phyloP scores from a whole-genome alignment of 2,329 filamentous ascomycete genomes.

The Pseudopithomyces chartarum region DNA sequence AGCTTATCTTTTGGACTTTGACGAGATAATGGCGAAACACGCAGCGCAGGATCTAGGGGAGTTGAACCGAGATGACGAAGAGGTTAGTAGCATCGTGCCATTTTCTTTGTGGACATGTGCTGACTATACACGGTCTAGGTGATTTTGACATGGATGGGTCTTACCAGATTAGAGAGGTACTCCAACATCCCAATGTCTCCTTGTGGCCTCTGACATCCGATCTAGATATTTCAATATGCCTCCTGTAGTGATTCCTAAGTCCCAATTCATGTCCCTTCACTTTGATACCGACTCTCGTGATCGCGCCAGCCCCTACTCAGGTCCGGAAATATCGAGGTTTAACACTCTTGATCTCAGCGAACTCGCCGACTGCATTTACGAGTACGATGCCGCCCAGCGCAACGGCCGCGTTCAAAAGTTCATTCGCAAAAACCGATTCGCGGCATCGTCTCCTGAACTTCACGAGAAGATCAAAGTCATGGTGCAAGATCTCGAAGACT shows the following conservation, averaged over 20 bases:
- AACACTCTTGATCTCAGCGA: background rate
- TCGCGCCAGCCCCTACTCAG: background rate
- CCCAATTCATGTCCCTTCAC: conserved; percentile 10
- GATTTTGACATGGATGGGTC: conserved; percentile 4
- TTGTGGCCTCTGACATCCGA: background rate
- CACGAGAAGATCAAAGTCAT: background rate
- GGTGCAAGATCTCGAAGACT: conserved; percentile 4
- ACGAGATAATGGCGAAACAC: conserved; percentile 10
- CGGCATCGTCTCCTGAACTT: background rate
- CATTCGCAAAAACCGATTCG: conserved; percentile 14
- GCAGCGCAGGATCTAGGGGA: conserved; percentile 1
- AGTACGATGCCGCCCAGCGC: conserved; percentile 15
- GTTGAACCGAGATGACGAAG: conserved; percentile 11
- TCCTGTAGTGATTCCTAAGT: conserved; percentile 13
- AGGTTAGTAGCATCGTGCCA: conserved; percentile 13
- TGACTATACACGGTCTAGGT: conserved; percentile 3
- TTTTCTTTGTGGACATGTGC: conserved; percentile 10
- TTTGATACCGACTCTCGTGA: background rate
- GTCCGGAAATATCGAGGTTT: conserved; percentile 7
- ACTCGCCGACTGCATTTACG: conserved; percentile 4
- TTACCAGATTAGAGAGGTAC: conserved; percentile 1
- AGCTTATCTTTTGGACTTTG: conserved; percentile 14
- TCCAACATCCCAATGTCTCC: background rate
- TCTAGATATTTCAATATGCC: conserved; percentile 22
- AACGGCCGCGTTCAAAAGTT: conserved; percentile 15